These are phyloP conservation scores for Botrytis galanthina DNA, from an alignment of 2,329 filamentous ascomycete genomes.

Conservation along the genomic window DNA sequence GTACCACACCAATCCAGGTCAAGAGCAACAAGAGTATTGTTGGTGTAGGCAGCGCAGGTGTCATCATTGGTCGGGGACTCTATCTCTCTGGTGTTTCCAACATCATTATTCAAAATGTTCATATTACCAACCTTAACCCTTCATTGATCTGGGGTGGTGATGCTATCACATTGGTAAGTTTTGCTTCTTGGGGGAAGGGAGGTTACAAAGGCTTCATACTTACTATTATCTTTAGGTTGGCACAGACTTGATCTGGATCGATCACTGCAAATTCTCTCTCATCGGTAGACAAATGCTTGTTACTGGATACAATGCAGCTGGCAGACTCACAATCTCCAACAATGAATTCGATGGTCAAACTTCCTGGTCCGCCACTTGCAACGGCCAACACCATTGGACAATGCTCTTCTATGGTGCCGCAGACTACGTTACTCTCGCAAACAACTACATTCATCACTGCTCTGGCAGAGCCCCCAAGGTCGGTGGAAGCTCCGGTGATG, in stretches of 20 bases:
- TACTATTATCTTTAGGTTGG: constrained; percentile 22
- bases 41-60: constrained; percentile 26
- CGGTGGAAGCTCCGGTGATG: constrained; percentile 29
- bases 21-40: constrained; percentile 35
- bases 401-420: constrained; percentile 42
- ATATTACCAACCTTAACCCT: constrained; percentile 39
- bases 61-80: constrained; percentile 33
- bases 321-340: constrained; percentile 46
- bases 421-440: constrained; percentile 42
- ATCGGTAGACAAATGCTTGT: constrained; percentile 43
- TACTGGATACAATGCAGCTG: constrained; percentile 36
- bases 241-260: constrained; percentile 40
- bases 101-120: constrained; percentile 34
- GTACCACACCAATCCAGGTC: constrained; percentile 29
- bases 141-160: constrained; percentile 42
- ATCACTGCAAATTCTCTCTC: constrained; percentile 38
- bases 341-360: constrained; percentile 46
- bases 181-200: background rate
- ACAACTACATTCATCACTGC: constrained; percentile 45
- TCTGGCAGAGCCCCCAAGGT: constrained; percentile 46
- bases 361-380: constrained; percentile 44
- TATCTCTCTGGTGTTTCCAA: constrained; percentile 31
- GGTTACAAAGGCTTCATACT: background rate
- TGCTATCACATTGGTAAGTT: constrained; percentile 35
- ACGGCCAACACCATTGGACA: constrained; percentile 48